Base-by-base conservation (phyloP, 768 basidiomycete species). In the Tricholoma sp. region DNA sequence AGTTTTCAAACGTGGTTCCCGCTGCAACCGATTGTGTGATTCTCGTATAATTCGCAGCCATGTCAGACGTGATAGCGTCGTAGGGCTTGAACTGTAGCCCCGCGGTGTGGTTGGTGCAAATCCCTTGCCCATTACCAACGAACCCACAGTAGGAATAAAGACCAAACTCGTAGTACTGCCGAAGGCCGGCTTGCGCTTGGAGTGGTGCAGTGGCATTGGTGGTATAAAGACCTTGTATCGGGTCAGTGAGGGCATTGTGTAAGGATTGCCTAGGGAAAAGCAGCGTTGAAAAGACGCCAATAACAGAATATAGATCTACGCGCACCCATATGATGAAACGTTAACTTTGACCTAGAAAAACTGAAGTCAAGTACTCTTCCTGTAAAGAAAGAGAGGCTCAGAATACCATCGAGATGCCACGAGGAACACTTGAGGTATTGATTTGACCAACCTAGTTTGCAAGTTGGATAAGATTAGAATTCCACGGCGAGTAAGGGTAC, bases 81-180 rank as follows among this genome's bases (percentile, higher is more conserved):
- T 80, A 88, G n/a, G 91, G 91, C 50, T 75, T 73, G 68, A 87
- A 90, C 55, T 74, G 75, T 60, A 76, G 71, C 48, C 81, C 88
- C 31, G 79, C 68, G 32, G 84, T 80, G 41, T 76, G 72, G 63
- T 84, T 85, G 31, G 84, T 79, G 68, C 90, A 92, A 50, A 70
- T 78, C 28, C 89, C 90, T 31, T 73, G 74, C 18, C 77, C 76
- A 41, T 72, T 69, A 59, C 83, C 80, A 61, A 86, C 73, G 62
- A 85, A 91, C 63, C 79, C 90, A 62, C 91, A 93, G 66, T 88
- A 82, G 17, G 84, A 82, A 72, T 92, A 93, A 24, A 93, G 74
- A n/a, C 91, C 91, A 60, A 87, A 92, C 57, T 83, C 74, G 72
- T 93, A 93, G 57, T 76, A 70, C 66, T 85, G 80, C 63, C 90